Evolutionary conservation across 2,329 filamentous ascomycete species (phyloP), one percentile per base, ranked within the genome.

Genomic region (Tolypocladium amazonense): DNA sequence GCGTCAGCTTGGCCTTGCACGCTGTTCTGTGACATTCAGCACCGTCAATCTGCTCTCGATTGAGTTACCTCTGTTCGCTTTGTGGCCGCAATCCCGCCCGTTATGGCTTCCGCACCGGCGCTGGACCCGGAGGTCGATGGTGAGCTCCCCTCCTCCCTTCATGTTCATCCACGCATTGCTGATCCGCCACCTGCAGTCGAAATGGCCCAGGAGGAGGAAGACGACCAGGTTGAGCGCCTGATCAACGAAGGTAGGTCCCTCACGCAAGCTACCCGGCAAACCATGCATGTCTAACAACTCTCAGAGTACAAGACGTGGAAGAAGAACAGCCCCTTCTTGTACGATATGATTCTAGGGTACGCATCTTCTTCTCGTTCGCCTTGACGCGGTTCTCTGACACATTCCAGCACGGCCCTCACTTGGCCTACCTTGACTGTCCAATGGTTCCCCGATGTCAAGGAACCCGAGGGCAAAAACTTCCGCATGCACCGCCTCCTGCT

Each of bases 251-350:
- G 88, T 88, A 78, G 57, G 57, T 25, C 14, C 8, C 27, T 53
- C 20, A 56, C 25, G 18, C 37, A 8, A 39, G 43, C 25, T 33
- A 8, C 43, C 37, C 14, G 18, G 18, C 30, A 35, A n/a, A 14
- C 23, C 20, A 14, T 15, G 47, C n/a, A 39, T 23, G 54, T 30
- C 58, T 62, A 20, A 68, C 50, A 37, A 47, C 23, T 33, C 30
- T 23, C 23, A 92, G 94, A 99, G 74, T 99, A 99, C 84, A 99
- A 99, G 75, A 97, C 93, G 65, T 99, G 94, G 94, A 99, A 99
- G 82, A 99, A 99, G 81, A 99, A 99, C 76, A 91, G 90, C 65
- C 92, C 94, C 4, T 97, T 97, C 71, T 88, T 99, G 68, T 99
- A 99, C 75, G 94, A 99, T 73, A 90, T 97, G 86, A 94, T 99